Conservation (phyloP, 108 stramenopile genomes). For the Cyclotella choctawhatcheeana region DNA sequence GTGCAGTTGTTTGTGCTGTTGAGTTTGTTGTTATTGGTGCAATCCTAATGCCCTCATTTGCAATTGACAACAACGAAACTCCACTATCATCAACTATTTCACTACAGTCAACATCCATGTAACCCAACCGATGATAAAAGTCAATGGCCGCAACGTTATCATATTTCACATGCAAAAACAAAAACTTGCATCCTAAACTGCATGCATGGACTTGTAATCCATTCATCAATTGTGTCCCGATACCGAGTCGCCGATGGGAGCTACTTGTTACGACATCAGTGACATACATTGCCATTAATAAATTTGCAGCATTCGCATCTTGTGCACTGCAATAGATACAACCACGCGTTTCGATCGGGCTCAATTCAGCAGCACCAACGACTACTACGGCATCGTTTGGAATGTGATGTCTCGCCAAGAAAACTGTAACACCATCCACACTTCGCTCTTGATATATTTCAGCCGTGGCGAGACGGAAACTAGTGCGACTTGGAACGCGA, state of each 20-base stretch:
- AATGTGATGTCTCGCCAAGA: constrained; percentile 42
- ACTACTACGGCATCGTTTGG: background rate
- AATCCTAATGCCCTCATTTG: background rate
- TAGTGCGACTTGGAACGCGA: constrained; percentile 19
- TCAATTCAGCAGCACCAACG: constrained; percentile 70
- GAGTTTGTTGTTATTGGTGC: background rate
- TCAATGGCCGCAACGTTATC: constrained; percentile 46
- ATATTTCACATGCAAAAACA: constrained; percentile 56
- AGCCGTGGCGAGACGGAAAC: constrained; percentile 62
- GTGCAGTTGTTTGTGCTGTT: background rate
- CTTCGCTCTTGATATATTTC: constrained; percentile 54
- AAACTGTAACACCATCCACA: constrained; percentile 44
- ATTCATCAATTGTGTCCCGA: constrained; percentile 61
- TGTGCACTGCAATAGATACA: background rate
- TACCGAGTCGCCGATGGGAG: constrained; percentile 52
- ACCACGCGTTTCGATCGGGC: constrained; percentile 58
- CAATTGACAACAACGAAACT: background rate
- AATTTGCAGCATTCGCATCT: background rate
- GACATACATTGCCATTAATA: constrained; percentile 43
- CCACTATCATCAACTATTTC: background rate
- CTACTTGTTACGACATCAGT: constrained; percentile 68
- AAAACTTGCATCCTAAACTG: background rate
- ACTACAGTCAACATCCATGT: constrained; percentile 18
- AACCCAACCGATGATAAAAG: constrained; percentile 60
- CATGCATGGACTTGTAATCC: constrained; percentile 47